Percentiles rank a stretch among this genome's conserved stretches.
Conservation (phyloP, 2,329 filamentous ascomycete species). For the Calonectria pauciramosa region DNA sequence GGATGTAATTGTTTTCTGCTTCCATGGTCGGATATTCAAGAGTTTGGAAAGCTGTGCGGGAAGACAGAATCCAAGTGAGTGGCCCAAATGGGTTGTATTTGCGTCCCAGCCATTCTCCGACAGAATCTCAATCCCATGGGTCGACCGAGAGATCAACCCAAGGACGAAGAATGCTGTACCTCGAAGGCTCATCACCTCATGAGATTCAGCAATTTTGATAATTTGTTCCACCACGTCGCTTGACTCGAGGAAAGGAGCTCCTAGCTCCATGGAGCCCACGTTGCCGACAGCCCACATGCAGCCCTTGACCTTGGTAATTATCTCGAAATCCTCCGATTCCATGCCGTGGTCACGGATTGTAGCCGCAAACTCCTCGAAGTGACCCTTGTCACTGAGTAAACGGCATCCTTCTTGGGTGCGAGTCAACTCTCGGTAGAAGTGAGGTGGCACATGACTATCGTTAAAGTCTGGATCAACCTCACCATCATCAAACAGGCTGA, state of each 20-base stretch:
- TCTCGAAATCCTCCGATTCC: slow-evolving; percentile 86
- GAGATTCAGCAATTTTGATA: slow-evolving; percentile 87
- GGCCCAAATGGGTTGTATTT: slow-evolving; percentile 85
- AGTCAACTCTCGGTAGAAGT: slow-evolving; percentile 96
- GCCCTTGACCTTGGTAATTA: slow-evolving; percentile 93
- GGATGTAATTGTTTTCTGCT: slow-evolving; percentile 62
- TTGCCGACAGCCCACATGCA: slow-evolving; percentile 98
- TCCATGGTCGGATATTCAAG: slow-evolving; percentile 78
- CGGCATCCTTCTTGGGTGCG: slow-evolving; percentile 93
- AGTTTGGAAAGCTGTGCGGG: slow-evolving; percentile 83
- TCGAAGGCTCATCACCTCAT: slow-evolving; percentile 91
- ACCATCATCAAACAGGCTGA: slow-evolving; percentile 71
- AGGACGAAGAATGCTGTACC: slow-evolving; percentile 98
- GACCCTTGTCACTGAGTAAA: slow-evolving; percentile 90
- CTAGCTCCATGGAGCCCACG: slow-evolving; percentile 97
- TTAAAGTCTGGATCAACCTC: slow-evolving; percentile 69
- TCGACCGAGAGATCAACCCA: slow-evolving; percentile 90
- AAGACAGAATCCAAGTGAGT: slow-evolving; percentile 89
- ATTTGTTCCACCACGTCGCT: slow-evolving; percentile 91
- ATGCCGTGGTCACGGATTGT: slow-evolving; percentile 91
- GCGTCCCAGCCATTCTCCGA: slow-evolving; percentile 94
- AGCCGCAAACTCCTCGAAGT: slow-evolving; percentile 92
- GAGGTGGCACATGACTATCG: slow-evolving; percentile 85
- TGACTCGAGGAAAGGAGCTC: slow-evolving; percentile 92
- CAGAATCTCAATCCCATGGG: slow-evolving; percentile 92